Evolutionary conservation across 495 filamentous ascomycete species (phyloP), one percentile per base, ranked within the genome.

Genomic region (Elaphomyces granulatus): DNA sequence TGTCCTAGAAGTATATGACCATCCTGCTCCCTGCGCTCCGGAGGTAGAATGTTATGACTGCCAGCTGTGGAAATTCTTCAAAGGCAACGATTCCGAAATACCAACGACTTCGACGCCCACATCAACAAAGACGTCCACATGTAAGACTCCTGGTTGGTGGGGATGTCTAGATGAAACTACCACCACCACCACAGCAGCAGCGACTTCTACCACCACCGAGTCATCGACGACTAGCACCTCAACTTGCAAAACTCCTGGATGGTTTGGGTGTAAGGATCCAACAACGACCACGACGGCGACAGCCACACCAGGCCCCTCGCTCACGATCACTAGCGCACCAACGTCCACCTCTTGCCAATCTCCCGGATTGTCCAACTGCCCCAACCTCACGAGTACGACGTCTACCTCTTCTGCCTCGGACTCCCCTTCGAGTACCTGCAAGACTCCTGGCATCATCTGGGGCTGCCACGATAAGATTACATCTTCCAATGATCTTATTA

Each of bases 1-100:
- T 56, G 85, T 96, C 7, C 69, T 95, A 37, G 68, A 80, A 50
- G 73, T 70, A 44, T 96, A 95, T 43, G 80, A 86, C 37, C 61
- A 66, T 7, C 80, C 87, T 1, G 78, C 90, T 1, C 59, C 74
- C 44, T 98, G 90, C 58, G 76, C 75, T 0, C 66, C 77, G 3
- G 70, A 77, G 45, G 59, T 62, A 8, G 85, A 93, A 40, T 96
- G 90, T 59, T 71, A 78, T 36, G 90, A 98, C 52, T 98, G 90
- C 48, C 80, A 75, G 47, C 75, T 78, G 30, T 98, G 90, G 90
- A 93, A 94, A 53, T 94, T 82, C 62, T 88, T 85, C 48, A 77
- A 77, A 46, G 92, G 86, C 49, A 94, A 96, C 51, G 80, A 78
- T 9, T 86, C 84, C 2, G 77, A 85, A 35, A 67, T 70, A 2